Base-by-base conservation (phyloP, 108 stramenopile species). In the Pelagomonas calceolata region DNA sequence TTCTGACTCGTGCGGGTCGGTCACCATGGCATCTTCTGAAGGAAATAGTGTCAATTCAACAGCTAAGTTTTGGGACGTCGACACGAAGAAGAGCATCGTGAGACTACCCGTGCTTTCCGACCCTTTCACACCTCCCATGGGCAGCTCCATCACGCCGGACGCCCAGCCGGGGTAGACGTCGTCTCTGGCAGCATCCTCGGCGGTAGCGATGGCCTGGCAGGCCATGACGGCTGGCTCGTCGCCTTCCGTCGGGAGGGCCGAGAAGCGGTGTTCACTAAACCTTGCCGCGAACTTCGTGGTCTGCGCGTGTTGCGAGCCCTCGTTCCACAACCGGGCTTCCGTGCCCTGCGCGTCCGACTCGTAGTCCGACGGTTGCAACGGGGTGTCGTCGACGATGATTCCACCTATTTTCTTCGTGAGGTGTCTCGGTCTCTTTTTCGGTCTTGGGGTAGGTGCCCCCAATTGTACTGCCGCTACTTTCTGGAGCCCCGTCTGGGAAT, bases 81-180 rank as follows among this genome's bases (percentile, higher is more conserved):
- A 83, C n/a, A 92, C 90, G 64, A 90, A 91, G 76, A 93, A 93
- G 37, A 90, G 86, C 77, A 92, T 92, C 26, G 89, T 72, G 73
- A 90, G 91, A 21, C 85, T 70, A 21, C 94, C 94, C 9, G 90
- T 90, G 0, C 87, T 85, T 69, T 95, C 94, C 0, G 89, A 81
- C 72, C 93, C 94, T 76, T 95, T 95, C 73, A 95, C 90, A 0
- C 82, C 92, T 51, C 75, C 69, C 31, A 91, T 90, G 14, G 94
- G 94, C 15, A 95, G 84, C 3, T 76, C 76, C 32, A 95, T 79
- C 73, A 87, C 84, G 29, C 94, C 94, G 66, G 89, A 82, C 69
- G 93, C 89, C 74, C 90, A 95, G 9, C 92, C 91, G 0, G 90
- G 88, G 36, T 4, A 9, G 51, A 60, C 51, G 51, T 90, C 86